Base-by-base conservation (phyloP, 1,284 basidiomycete genomes). In the Tilletia caries region DNA sequence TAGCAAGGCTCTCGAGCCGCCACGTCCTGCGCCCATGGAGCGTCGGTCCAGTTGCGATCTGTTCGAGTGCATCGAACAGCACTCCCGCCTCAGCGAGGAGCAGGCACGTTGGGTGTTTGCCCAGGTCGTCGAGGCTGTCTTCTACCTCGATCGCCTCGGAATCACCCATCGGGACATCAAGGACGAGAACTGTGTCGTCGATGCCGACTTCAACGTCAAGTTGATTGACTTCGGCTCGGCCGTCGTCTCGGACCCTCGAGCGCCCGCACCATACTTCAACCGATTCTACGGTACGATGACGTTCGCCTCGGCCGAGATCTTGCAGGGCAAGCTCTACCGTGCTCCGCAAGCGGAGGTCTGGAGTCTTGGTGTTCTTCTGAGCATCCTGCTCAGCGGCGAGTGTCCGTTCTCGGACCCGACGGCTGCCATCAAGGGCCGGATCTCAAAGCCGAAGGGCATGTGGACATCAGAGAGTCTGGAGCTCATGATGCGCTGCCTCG, bases 191-290 rank as follows among this genome's bases (percentile, higher is more conserved):
- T 79, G 78, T 41, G 90, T 95, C 68, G 89, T 95, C 70, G 92
- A 94, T 82, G 86, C 85, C 67, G 75, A 78, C 46, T 75, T 76
- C 67, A 73, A 69, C 71, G 91, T 95, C 79, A 95, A 96, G 83
- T 87, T 96, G 66, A 93, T 96, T 80, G 93, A 96, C 85, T 96
- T 96, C 83, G 92, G 93, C 65, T 92, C 91, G 73, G 92, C 92
- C 29, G 90, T 90, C 37, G 88, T 91, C 75, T 89, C 89, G 67
- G 89, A 94, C 80, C 88, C 89, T 1, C 82, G 84, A 15, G 84
- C 88, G 70, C 87, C 90, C 1, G 87, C 88, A 15, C 91, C 91
- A 0, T 89, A 87, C 72, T 90, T 92, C 83, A 87, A 78, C 68
- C 73, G 79, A 37, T 80, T 80, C 68, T 77, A 75, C 46, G 75